Conservation (phyloP, 768 basidiomycete species). For the Gautieria morchelliformis region DNA sequence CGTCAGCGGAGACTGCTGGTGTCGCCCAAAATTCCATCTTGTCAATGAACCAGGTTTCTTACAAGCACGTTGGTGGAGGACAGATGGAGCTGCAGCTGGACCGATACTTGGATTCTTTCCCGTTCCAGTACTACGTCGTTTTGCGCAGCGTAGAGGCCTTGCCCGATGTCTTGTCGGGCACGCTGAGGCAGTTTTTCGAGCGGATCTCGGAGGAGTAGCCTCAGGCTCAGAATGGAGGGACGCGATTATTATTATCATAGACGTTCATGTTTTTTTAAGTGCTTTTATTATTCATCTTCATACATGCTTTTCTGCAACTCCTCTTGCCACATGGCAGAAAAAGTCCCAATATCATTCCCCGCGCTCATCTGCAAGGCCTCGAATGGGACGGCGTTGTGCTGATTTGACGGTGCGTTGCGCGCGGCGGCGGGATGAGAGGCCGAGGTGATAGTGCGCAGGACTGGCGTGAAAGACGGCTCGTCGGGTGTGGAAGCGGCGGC, state of each 20-base stretch:
- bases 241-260: neutral
- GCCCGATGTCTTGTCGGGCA: slow-evolving; percentile 81
- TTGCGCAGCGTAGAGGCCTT: slow-evolving; percentile 82
- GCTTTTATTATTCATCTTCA: neutral
- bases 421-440: slow-evolving; percentile 57
- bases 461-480: slow-evolving; percentile 37
- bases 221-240: neutral
- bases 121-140: slow-evolving; percentile 97
- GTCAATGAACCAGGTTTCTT: slow-evolving; percentile 86
- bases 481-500: neutral
- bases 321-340: slow-evolving; percentile 56
- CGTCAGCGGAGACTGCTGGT: slow-evolving; percentile 11
- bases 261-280: neutral
- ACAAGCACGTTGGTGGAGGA: slow-evolving; percentile 63
- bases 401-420: slow-evolving; percentile 61
- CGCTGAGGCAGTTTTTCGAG: slow-evolving; percentile 88
- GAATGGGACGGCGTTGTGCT: slow-evolving; percentile 86
- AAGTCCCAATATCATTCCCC: slow-evolving; percentile 64
- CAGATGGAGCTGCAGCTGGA: slow-evolving; percentile 80
- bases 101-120: slow-evolving; percentile 92
- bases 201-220: slow-evolving; percentile 54
- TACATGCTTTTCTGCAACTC: slow-evolving; percentile 30
- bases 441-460: slow-evolving; percentile 64
- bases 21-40: slow-evolving; percentile 65
- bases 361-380: slow-evolving; percentile 76